Base-by-base conservation (phyloP, 805 yeast species). In the Yarrowia osloensis region DNA sequence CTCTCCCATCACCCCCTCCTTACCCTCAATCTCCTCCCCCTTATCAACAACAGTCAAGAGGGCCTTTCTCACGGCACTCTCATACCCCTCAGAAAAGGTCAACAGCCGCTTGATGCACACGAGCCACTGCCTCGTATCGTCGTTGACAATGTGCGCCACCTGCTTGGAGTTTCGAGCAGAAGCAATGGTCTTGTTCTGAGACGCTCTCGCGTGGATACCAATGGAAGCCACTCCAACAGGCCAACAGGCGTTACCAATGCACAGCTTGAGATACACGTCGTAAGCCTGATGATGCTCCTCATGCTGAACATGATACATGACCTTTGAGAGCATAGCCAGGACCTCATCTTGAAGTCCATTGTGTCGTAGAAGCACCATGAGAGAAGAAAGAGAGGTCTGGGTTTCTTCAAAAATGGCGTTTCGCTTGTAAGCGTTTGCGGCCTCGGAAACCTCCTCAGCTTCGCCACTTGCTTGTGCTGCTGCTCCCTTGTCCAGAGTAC, bases 231-330 rank as follows among this genome's bases (percentile, higher is more conserved):
- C 89, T 29, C 97, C 97, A 70, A 91, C 88, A 2, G 97, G 97
- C 96, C 96, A 91, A 4, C 95, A 93, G 2, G 89, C 91, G 71
- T 90, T 90, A 0, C 97, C 97, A 19, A 91, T 88, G 73, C 94
- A 88, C 67, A 91, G 77, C 69, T 88, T 84, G 80, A 91, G 78
- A 71, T 91, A 91, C 28, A 86, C 80, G 72, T 90, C 90, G 68
- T 84, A 84, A 4, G 94, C 91, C 62, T 77, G 77, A 40, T 74
- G 73, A 70, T 75, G 86, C 39, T 86, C 82, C 17, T 75, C 72
- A 12, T 77, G 73, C 75, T 91, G 96, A n/a, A 89, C 66, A 71
- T 87, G 81, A 70, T 82, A 80, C 9, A 88, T 71, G 1, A 89
- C 83, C 0, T 90, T 87, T 3, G 86, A 78, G 35, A 91, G 76